Evolutionary conservation across 129 eudicot genomes (phyloP), one percentile per base, ranked within the genome.

Genomic region (Calendula officinalis): DNA sequence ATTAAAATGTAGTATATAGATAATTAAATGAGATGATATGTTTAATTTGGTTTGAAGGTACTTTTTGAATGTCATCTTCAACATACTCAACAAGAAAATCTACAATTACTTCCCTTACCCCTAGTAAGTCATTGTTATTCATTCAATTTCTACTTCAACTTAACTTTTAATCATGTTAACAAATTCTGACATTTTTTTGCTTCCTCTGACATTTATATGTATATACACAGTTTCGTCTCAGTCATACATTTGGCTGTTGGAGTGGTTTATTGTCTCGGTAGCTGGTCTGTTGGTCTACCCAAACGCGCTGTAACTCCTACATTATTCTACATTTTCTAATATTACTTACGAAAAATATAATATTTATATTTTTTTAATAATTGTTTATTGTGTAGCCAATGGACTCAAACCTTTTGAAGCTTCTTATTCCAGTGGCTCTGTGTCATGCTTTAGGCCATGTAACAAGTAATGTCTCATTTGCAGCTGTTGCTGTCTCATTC

Each of bases 81-180:
- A 92, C 85, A 92, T 92, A 44, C 89, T 92, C 39, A 92, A 92
- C 84, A 92, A 92, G 91, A 88, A 92, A 64, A 92, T 92, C 85
- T 92, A 92, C 95, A 92, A 92, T 49, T 92, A 92, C 87, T 92
- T 92, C 80, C 99, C 99, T 1, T 88, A 92, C 77, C 99, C 99
- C 46, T 92, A 92, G 99, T 92, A 92, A 81, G 99, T 65, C 55
- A 22, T 22, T 22, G 30, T 22, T 22, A 22, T 22, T 22, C 30
- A 22, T 22, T 22, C 30, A 22, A 0, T 22, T 22, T 22, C 30
- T 22, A 22, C 30, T 22, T 22, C 30, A 22, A 22, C 30, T 22
- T 22, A 22, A 22, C 30, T 22, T 22, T 22, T 1, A 22, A 22
- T 22, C 30, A 22, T 22, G 30, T 22, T 22, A 22, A 22, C 30